Evolutionary conservation across 495 filamentous ascomycete species (phyloP), one percentile per base, ranked within the genome.

Genomic region (Cenococcum geophilum): DNA sequence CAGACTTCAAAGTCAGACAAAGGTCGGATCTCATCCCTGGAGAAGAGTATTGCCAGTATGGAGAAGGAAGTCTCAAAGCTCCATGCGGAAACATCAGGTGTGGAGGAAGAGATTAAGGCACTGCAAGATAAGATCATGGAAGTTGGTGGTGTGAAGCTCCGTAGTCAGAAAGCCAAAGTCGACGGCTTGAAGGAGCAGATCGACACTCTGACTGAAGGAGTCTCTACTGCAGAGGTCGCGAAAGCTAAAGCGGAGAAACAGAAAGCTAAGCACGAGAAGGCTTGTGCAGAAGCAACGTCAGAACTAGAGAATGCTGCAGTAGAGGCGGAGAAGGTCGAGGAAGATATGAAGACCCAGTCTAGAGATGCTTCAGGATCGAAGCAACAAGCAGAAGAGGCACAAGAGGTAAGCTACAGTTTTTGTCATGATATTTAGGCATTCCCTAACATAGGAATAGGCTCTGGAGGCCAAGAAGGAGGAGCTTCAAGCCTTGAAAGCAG

Each of bases 51-150:
- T 54, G 74, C 79, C 9, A 82, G 83, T 51, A 74, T 95, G 43
- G 82, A 90, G 64, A 80, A 84, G 50, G 89, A 97, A 65, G 82
- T 96, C 21, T 83, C 87, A 37, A 89, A 87, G 63, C 79, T 97
- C 10, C 87, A 86, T 57, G 76, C 80, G 21, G 89, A 97, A 72
- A 96, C 88, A 42, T 78, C 86, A 16, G 89, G 84, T 27, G 85
- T 96, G 21, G 95, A 98, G 67, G 84, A 86, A 42, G 93, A 96
- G 72, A 96, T 98, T 65, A 89, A 93, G 74, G 78, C 76, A 1
- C 79, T 98, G 20, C 92, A 97, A 72, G 86, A 89, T 77, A 95
- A 93, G 78, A 97, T 98, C 68, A 97, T 97, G 92, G 87, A 96
- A 74, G 85, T 95, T 57, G 93, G 93, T 61, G 93, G 93, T 75